phyloP scores from a whole-genome alignment of 106 monocot species.

The Agapanthus africanus region DNA sequence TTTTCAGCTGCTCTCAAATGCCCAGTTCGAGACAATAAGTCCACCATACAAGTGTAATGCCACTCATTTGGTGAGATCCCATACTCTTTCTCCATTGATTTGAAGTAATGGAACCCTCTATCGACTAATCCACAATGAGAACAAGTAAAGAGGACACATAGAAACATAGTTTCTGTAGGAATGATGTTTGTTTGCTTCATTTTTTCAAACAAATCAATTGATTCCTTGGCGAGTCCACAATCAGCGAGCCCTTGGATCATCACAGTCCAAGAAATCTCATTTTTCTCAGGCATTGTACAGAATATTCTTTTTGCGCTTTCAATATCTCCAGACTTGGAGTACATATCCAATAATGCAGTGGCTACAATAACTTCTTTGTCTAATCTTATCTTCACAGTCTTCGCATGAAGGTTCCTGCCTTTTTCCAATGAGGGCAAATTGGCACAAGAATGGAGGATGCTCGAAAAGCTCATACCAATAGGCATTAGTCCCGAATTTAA shows the following conservation, averaged over 20 bases:
- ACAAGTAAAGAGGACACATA: conserved; percentile 52
- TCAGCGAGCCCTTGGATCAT: conserved; percentile 63
- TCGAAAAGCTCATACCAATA: conserved; percentile 45
- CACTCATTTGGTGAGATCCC: conserved; percentile 29
- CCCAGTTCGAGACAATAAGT: conserved; percentile 47
- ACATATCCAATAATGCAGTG: conserved; percentile 63
- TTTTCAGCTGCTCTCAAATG: conserved; percentile 43
- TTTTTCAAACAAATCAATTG: conserved; percentile 35
- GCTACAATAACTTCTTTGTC: conserved; percentile 32
- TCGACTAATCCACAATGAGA: conserved; percentile 44
- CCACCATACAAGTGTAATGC: conserved; percentile 55
- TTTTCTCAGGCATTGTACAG: conserved; percentile 41
- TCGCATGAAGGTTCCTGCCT: conserved; percentile 42
- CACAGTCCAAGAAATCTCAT: conserved; percentile 58
- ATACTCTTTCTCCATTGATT: conserved; percentile 35
- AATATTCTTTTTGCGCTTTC: conserved; percentile 36
- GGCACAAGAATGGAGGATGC: conserved; percentile 50
- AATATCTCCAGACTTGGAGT: conserved; percentile 65
- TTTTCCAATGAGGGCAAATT: conserved; percentile 34
- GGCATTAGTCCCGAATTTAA: conserved; percentile 24
- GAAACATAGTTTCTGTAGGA: conserved; percentile 32
- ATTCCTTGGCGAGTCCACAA: conserved; percentile 47
- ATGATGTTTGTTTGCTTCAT: conserved; percentile 17
- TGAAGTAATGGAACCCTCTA: conserved; percentile 45
- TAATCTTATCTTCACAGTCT: conserved; percentile 40